Base-by-base conservation (phyloP, 176 grass and related monocot species). In the Oryza officinalis region DNA sequence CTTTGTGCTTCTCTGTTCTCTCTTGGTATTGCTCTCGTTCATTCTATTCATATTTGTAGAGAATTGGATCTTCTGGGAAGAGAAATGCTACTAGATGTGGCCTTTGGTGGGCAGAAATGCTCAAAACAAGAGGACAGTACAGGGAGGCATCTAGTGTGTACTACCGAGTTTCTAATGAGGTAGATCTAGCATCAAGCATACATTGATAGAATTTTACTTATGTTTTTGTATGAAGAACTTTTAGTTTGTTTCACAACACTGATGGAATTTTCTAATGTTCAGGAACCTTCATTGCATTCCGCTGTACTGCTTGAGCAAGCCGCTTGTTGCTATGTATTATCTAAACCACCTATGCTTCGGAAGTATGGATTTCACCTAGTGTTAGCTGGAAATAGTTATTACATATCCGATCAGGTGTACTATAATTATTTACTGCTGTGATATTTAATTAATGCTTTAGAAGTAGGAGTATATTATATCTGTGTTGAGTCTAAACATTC, bases 301-400 rank as follows among this genome's bases (percentile, higher is more conserved):
- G 93, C 93, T 78, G 83, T 99, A 73, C 86, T 96, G 83, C 96
- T 99, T 84, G 96, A 99, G 81, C 96, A 99, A 92, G 96, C 96
- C 1, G 89, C 93, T 59, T 94, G 72, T 84, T 96, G 91, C 77
- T 96, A 90, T 87, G 86, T 99, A 67, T 79, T 99, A 73, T 92
- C 91, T 22, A 96, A 67, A 74, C 96, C 93, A 65, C 96, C 87
- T 77, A 94, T 99, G 91, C 82, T 96, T 68, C 90, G 93, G 82
- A 99, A 99, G 85, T 96, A 94, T 13, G 96, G 96, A 74, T 96
- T 99, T 96, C 96, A 99, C 86, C 96, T 99, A 67, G 91, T 99
- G 68, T 83, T 99, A 82, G 87, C 96, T 77, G 96, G 96, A 54
- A 99, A 99, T 83, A 83, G 78, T 64, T 99, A 99, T 64, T 94